Evolutionary conservation across 2,329 filamentous ascomycete genomes (phyloP).

Genomic region (Pseudogymnoascus sp.): DNA sequence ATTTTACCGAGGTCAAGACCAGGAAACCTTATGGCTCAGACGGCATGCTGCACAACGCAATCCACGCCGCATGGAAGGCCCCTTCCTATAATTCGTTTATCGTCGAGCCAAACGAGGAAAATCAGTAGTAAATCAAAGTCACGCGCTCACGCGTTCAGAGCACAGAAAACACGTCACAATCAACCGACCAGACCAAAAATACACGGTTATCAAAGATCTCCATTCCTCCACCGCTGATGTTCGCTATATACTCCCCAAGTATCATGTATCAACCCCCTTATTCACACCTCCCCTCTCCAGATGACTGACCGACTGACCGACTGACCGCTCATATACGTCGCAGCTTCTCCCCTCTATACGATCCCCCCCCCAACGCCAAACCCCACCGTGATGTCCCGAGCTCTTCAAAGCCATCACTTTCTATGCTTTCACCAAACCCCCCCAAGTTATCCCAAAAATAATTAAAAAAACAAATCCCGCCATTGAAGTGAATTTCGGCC

Average conservation of each 20-base stretch:
- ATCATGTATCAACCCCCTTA: neutral
- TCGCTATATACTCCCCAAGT: neutral
- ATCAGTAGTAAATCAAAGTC: neutral
- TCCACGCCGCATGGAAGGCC: neutral
- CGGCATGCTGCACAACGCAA: neutral
- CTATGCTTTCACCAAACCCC: neutral
- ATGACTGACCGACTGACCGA: neutral
- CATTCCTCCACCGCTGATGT: neutral
- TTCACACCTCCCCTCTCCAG: neutral
- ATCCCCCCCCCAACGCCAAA: neutral
- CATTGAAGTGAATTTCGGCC: neutral
- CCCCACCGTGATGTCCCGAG: conserved; percentile 7
- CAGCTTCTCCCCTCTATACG: neutral
- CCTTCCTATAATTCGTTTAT: neutral
- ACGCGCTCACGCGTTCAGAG: neutral
- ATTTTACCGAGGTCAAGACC: neutral
- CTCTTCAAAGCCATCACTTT: conserved; percentile 10
- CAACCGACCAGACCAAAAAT: neutral
- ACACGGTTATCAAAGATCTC: neutral
- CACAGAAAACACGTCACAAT: neutral
- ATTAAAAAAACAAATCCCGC: neutral
- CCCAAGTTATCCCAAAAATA: neutral
- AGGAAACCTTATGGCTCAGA: neutral
- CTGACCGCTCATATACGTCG: neutral
- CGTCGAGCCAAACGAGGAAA: neutral